Evolutionary conservation across 2,329 filamentous ascomycete species (phyloP).

Genomic region (Ustilaginoidea virens): DNA sequence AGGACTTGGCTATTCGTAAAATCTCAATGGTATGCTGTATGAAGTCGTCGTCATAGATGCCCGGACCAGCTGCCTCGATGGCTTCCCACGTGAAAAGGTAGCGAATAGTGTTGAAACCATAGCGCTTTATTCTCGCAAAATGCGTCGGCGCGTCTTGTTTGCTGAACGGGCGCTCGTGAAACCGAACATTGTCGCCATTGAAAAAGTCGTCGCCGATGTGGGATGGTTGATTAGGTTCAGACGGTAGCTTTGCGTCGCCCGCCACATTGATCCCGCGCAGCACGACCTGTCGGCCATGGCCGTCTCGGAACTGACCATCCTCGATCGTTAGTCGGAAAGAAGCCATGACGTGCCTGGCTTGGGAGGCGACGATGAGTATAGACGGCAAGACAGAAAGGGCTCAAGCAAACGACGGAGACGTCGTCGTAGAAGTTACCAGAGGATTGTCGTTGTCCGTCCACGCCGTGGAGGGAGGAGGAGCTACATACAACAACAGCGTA

Average conservation of each 20-base stretch:
- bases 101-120: slow-evolving; percentile 90
- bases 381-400: no score
- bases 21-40: slow-evolving; percentile 82
- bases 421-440: slow-evolving; percentile 92
- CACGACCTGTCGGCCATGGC: slow-evolving; percentile 67
- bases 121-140: slow-evolving; percentile 72
- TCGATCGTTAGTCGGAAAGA: slow-evolving; percentile 69
- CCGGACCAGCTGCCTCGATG: slow-evolving; percentile 84
- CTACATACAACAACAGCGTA: no score
- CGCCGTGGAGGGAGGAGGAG: no score
- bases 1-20: slow-evolving; percentile 68
- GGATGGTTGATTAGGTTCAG: slow-evolving; percentile 65
- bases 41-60: slow-evolving; percentile 86
- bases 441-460: slow-evolving; percentile 81
- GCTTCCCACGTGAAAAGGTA: slow-evolving; percentile 99
- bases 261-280: slow-evolving; percentile 90
- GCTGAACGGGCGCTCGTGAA: slow-evolving; percentile 72
- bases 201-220: slow-evolving; percentile 71
- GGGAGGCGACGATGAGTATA: no score
- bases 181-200: slow-evolving; percentile 81
- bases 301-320: slow-evolving; percentile 70
- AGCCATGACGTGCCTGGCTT: slow-evolving; percentile 54
- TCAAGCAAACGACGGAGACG: no score
- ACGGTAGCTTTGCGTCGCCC: slow-evolving; percentile 80
- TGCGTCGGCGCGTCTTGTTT: slow-evolving; percentile 72